Evolutionary conservation across 805 yeast species (phyloP).

Genomic region (Wickerhamiella hasegawae): DNA sequence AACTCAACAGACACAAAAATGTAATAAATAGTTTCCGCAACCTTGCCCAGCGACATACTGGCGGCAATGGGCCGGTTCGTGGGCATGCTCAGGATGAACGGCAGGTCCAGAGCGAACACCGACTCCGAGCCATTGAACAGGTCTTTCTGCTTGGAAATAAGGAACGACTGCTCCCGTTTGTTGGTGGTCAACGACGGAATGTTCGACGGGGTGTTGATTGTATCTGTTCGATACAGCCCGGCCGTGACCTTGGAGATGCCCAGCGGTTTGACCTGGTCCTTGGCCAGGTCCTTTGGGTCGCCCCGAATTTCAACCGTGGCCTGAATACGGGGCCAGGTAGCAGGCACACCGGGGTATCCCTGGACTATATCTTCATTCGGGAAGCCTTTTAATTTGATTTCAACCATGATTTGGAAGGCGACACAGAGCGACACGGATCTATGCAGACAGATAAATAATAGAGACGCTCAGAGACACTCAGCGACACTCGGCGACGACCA

Average conservation of each 20-base stretch:
- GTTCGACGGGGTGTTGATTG: conserved; percentile 20
- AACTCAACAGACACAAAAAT: conserved; percentile 17
- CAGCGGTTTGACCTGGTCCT: conserved; percentile 11
- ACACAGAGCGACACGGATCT: too few relatives aligned
- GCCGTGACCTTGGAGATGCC: conserved; percentile 18
- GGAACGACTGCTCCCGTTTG: conserved; percentile 22
- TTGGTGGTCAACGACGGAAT: conserved; percentile 19
- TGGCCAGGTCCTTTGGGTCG: conserved; percentile 3
- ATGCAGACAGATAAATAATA: too few relatives aligned
- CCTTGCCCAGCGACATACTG: conserved; percentile 19
- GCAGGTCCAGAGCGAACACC: conserved; percentile 23
- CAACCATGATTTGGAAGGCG: conserved; percentile 1
- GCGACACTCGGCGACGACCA: too few relatives aligned
- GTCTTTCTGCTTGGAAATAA: conserved; percentile 20
- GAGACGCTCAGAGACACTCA: too few relatives aligned
- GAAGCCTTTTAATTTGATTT: conserved; percentile 20
- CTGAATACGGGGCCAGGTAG: conserved; percentile 26
- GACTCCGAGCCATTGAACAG: conserved; percentile 11
- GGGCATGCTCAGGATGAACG: conserved; percentile 24
- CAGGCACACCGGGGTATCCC: conserved; percentile 29
- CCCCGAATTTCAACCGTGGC: conserved; percentile 25
- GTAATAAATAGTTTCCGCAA: conserved; percentile 20
- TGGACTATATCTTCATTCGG: conserved; percentile 27
- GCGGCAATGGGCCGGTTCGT: conserved; percentile 21
- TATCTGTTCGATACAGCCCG: conserved; percentile 26